phyloP scores from a whole-genome alignment of 768 basidiomycete genomes.

The Trametes cingulata region DNA sequence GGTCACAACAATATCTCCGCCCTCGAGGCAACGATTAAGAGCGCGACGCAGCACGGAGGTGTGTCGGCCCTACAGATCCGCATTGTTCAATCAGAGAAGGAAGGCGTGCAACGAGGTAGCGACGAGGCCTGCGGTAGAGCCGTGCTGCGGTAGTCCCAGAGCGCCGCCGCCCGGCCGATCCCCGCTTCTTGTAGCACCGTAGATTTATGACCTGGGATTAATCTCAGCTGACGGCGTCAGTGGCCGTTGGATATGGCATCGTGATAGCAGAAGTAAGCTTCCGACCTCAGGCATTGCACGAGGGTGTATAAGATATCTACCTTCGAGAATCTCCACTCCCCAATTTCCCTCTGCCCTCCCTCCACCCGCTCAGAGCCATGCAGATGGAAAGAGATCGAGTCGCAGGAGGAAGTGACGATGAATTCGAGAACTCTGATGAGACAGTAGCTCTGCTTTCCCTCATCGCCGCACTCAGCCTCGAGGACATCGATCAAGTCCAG shows the following conservation, averaged over 20 bases:
- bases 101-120: neutral
- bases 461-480: constrained; percentile 28
- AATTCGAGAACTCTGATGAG: neutral
- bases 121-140: neutral
- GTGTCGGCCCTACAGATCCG: too few relatives aligned
- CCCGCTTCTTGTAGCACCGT: neutral
- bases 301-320: neutral
- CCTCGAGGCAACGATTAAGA: too few relatives aligned
- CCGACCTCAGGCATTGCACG: neutral
- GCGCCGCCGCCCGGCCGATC: neutral
- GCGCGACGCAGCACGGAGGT: too few relatives aligned
- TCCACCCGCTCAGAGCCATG: neutral
- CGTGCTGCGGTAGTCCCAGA: constrained; percentile 8
- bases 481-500: constrained; percentile 23
- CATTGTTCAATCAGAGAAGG: too few relatives aligned
- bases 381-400: neutral
- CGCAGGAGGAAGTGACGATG: neutral
- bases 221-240: too few relatives aligned
- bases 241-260: neutral
- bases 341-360: neutral
- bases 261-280: neutral
- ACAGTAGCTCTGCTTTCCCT: constrained; percentile 6
- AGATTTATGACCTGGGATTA: neutral
- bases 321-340: neutral
- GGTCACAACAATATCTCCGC: too few relatives aligned